These are phyloP conservation scores for Pleurotus cornucopiae DNA, from an alignment of 768 basidiomycete species.

Conservation along the genomic window DNA sequence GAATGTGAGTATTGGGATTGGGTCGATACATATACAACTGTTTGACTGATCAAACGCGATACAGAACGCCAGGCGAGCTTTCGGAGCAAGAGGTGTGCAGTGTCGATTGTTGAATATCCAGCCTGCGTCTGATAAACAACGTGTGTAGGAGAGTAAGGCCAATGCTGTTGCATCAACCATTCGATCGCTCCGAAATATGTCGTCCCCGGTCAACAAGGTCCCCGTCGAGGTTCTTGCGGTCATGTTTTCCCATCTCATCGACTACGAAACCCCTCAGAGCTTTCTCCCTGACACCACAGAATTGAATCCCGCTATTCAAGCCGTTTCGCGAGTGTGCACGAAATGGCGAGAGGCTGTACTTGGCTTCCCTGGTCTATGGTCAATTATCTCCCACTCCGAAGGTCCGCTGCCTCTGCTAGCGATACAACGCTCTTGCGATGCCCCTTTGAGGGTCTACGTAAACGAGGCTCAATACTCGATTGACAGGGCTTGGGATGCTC, in stretches of 20 bases:
- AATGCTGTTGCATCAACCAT: constrained; percentile 1
- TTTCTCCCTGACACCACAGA: not conserved
- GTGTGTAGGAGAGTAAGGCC: not conserved
- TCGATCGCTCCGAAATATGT: constrained; percentile 3
- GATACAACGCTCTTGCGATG: not conserved
- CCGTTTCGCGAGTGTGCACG: not conserved
- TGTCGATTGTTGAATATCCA: not conserved
- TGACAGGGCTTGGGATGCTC: not conserved
- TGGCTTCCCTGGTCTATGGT: not conserved
- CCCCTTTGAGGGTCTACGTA: not conserved
- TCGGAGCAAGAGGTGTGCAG: not conserved
- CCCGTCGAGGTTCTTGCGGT: constrained; percentile 5
- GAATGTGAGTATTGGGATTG: not conserved
- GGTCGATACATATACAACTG: not conserved
- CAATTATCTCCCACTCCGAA: not conserved
- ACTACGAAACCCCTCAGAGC: not conserved
- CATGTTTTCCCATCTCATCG: not conserved
- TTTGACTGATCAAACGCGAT: not conserved
- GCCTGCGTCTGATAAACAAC: too few species aligned
- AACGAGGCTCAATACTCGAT: not conserved
- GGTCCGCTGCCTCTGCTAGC: not conserved
- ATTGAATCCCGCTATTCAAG: not conserved
- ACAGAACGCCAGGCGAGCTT: not conserved
- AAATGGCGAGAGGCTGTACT: constrained; percentile 4
- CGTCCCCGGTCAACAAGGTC: not conserved